phyloP scores from a whole-genome alignment of 305 asterid genomes.

The Fraxinus angustifolia region DNA sequence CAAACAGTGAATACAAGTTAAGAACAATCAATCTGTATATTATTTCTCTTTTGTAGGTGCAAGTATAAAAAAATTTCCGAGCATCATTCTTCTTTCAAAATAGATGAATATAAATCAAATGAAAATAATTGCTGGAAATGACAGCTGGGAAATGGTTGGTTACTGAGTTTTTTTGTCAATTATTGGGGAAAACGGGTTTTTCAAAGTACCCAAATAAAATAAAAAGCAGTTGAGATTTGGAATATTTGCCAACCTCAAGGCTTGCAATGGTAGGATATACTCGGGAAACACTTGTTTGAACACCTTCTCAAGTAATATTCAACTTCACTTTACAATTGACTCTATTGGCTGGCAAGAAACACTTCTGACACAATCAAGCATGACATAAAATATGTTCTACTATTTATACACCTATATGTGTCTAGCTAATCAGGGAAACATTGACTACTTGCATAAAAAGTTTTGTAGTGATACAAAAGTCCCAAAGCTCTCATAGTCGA shows the following conservation, averaged over 20 bases:
- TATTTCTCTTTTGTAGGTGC: background rate
- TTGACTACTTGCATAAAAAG: background rate
- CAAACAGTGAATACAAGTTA: conserved; percentile 14
- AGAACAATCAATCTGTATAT: background rate
- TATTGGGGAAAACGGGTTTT: background rate
- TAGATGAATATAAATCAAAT: background rate
- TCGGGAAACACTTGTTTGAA: background rate
- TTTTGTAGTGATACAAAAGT: background rate
- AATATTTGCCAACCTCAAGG: background rate
- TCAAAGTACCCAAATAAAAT: background rate
- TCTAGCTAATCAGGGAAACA: background rate
- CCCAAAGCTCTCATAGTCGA: background rate
- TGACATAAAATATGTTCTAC: background rate
- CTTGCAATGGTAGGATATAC: background rate
- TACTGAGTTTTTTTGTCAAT: background rate
- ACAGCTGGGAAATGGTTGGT: background rate
- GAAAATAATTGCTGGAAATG: background rate
- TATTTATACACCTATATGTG: background rate
- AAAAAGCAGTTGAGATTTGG: background rate
- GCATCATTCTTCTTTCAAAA: background rate
- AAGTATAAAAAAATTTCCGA: background rate
- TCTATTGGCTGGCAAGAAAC: background rate
- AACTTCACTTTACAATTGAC: background rate
- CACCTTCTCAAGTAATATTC: background rate
- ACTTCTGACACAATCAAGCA: background rate